Evolutionary conservation across 1,139 yeast species (phyloP).

Genomic region (Geotrichum cucujoidarum): DNA sequence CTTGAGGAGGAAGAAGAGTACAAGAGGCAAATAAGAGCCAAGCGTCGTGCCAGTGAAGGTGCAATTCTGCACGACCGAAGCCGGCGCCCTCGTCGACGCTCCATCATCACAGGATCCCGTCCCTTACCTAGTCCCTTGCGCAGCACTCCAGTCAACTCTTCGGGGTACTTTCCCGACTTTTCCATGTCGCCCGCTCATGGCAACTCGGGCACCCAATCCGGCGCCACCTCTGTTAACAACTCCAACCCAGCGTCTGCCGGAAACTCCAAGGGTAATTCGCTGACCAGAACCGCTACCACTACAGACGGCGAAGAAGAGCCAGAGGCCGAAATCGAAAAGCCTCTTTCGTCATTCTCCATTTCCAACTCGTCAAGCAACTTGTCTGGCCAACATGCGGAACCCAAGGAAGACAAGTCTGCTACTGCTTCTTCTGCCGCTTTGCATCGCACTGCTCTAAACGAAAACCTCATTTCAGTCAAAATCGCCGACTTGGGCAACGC

Average conservation of each 20-base stretch:
- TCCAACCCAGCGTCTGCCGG: conserved; percentile 11
- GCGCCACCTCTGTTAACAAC: conserved; percentile 2
- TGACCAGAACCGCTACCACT: conserved; percentile 1
- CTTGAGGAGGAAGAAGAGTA: conserved; percentile 47
- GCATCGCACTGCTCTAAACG: conserved; percentile 31
- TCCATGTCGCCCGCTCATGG: conserved; percentile 25
- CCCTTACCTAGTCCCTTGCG: conserved; percentile 73
- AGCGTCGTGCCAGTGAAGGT: conserved; percentile 22
- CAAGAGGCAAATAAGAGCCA: conserved; percentile 21
- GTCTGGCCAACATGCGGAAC: background rate
- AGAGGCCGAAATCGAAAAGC: conserved; percentile 20
- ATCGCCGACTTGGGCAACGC: conserved; percentile 87
- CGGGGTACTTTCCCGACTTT: conserved; percentile 27
- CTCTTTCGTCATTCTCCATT: conserved; percentile 16
- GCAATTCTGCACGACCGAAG: conserved; percentile 9
- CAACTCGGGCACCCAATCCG: conserved; percentile 4
- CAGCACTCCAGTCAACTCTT: conserved; percentile 28
- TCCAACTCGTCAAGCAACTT: background rate
- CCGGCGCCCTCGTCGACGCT: conserved; percentile 43
- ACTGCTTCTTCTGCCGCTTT: conserved; percentile 13
- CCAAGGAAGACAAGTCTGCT: conserved; percentile 4
- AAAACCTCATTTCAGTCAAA: conserved; percentile 49
- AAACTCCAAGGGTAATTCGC: conserved; percentile 10
- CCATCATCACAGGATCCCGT: conserved; percentile 80
- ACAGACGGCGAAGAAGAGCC: conserved; percentile 4